Percentiles rank a stretch among this genome's conserved stretches.
Evolutionary conservation across 2,329 filamentous ascomycete species (phyloP).

Genomic region (Didymella sp.): DNA sequence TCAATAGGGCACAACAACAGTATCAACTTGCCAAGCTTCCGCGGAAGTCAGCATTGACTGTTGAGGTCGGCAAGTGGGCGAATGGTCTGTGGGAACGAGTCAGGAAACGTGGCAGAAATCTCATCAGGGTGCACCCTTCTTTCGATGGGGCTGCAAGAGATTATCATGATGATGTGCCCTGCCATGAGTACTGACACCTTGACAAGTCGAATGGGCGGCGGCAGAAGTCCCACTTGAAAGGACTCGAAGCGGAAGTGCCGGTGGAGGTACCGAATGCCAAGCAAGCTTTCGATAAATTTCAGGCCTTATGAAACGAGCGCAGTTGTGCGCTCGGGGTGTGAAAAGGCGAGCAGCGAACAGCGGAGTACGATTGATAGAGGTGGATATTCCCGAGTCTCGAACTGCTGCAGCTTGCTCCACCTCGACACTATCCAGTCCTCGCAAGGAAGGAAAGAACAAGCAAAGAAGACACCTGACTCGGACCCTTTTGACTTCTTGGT

Average conservation of each 20-base stretch:
- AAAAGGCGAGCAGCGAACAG: slow-evolving; percentile 4
- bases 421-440: neutral
- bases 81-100: neutral
- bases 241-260: slow-evolving; percentile 2
- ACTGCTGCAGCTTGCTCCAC: neutral
- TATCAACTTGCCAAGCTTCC: slow-evolving; percentile 5
- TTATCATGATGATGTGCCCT: neutral
- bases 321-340: neutral
- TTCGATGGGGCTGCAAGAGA: neutral
- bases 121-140: slow-evolving; percentile 9
- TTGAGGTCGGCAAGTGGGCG: neutral
- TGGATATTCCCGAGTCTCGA: neutral
- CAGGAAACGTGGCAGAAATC: neutral
- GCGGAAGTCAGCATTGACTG: neutral
- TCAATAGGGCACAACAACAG: neutral
- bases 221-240: neutral
- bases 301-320: slow-evolving; percentile 10
- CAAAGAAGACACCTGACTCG: slow-evolving; percentile 9
- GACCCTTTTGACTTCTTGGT: neutral
- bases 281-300: slow-evolving; percentile 11
- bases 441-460: neutral
- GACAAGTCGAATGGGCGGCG: slow-evolving; percentile 11
- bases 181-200: slow-evolving; percentile 16
- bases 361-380: neutral
- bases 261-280: slow-evolving; percentile 3